These are phyloP conservation scores for Serpula lacrymans DNA, from an alignment of 768 basidiomycete species.

Conservation along the genomic window DNA sequence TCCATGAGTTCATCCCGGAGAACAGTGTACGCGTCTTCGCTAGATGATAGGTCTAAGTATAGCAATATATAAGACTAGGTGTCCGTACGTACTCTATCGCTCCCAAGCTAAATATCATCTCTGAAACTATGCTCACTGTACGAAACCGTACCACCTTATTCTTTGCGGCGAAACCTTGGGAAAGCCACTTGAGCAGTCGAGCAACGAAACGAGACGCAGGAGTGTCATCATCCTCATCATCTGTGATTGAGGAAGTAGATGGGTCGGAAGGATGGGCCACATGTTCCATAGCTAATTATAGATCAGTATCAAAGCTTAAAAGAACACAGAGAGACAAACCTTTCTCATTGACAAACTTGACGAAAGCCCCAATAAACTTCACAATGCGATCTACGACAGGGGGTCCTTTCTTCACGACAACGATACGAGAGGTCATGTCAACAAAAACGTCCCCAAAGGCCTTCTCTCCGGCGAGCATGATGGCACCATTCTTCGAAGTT, in stretches of 20 bases:
- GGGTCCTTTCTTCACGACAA: slow-evolving; percentile 48
- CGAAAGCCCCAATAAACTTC: slow-evolving; percentile 46
- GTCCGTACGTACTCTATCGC: slow-evolving; percentile 51
- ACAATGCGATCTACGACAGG: slow-evolving; percentile 42
- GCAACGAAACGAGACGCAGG: slow-evolving; percentile 60
- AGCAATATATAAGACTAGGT: background rate
- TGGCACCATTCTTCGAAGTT: slow-evolving; percentile 22
- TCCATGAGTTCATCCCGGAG: slow-evolving; percentile 38
- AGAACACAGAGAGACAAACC: too few relatives aligned
- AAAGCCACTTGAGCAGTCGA: slow-evolving; percentile 58
- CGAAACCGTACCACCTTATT: slow-evolving; percentile 50
- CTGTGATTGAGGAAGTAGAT: too few relatives aligned
- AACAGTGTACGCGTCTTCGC: slow-evolving; percentile 41
- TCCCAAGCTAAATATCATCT: slow-evolving; percentile 43
- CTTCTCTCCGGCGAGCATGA: slow-evolving; percentile 41
- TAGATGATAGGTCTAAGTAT: slow-evolving; percentile 11
- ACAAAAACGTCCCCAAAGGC: slow-evolving; percentile 42
- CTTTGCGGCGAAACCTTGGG: slow-evolving; percentile 47
- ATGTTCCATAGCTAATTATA: too few relatives aligned
- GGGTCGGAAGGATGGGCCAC: too few relatives aligned
- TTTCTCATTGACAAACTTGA: slow-evolving; percentile 42
- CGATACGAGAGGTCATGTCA: slow-evolving; percentile 37
- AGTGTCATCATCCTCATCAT: slow-evolving; percentile 54
- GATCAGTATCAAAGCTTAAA: too few relatives aligned
- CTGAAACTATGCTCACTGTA: slow-evolving; percentile 40